Base-by-base conservation (phyloP, 1,139 yeast genomes). In the Diutina sp. region DNA sequence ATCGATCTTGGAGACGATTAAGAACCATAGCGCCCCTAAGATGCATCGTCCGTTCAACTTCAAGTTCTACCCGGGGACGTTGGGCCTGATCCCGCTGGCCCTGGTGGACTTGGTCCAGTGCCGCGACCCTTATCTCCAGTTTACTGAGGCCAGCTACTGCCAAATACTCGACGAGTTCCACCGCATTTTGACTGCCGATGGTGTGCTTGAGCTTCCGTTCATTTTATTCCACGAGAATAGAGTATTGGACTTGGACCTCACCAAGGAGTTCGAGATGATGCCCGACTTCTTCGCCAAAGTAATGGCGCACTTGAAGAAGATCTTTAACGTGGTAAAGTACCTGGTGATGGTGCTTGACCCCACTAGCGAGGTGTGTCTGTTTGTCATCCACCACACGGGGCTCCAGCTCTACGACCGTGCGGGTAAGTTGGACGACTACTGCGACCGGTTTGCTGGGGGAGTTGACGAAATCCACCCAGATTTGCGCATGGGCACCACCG, bases 71-170 rank as follows among this genome's bases (percentile, higher is more conserved):
- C 53, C 53, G 14, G 53, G 53, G 14, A 30, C 21, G 6, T 30
- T 50, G 16, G 35, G 16, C 5, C 28, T 32, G 12, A 18, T 50
- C 18, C 45, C 53, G n/a, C 29, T 16, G 41, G 44, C 8, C 12
- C 41, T 32, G 53, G 16, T 50, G 32, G 53, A 50, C 25, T 50
- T 50, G 53, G 32, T 50, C 53, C 53, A 50, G 53, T 32, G 45
- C 16, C 53, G 53, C 1, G 53, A 50, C 16, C 41, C 16, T 28
- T 7, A n/a, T 4, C 12, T 32, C 14, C 53, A 50, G 21, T 8
- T 50, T 2, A 30, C 53, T 12, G 41, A 38, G n/a, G 44, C 32
- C 6, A 50, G 32, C 21, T 50, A 50, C 14, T 8, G 14, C 5
- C 28, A 16, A 6, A 44, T 50, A 9, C 16, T 50, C 28, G 35